These are phyloP conservation scores for Diplodia seriata DNA, from an alignment of 2,329 filamentous ascomycete genomes.

Conservation along the genomic window DNA sequence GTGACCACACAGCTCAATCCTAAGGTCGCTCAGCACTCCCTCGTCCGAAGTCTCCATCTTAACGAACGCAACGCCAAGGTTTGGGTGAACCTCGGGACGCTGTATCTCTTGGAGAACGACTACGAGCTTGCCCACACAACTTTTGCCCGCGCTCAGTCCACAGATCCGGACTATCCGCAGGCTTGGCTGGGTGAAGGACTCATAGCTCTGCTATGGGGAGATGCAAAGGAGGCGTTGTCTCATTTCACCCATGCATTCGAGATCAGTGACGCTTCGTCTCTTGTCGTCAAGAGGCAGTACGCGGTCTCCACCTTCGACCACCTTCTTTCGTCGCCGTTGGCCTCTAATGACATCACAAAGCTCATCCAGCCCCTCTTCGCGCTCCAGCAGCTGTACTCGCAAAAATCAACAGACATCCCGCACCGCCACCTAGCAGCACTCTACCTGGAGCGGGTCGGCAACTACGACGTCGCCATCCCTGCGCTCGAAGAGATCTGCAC, in stretches of 20 bases:
- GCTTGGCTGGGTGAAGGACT: slow-evolving; percentile 95
- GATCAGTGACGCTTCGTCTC: slow-evolving; percentile 78
- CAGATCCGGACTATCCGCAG: slow-evolving; percentile 90
- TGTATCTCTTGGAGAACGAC: slow-evolving; percentile 87
- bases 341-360: slow-evolving; percentile 60
- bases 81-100: slow-evolving; percentile 89
- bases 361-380: slow-evolving; percentile 89
- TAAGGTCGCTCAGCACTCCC: slow-evolving; percentile 88
- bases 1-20: slow-evolving; percentile 87
- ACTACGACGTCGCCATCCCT: slow-evolving; percentile 68
- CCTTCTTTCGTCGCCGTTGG: slow-evolving; percentile 65
- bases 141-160: slow-evolving; percentile 89
- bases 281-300: slow-evolving; percentile 79
- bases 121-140: slow-evolving; percentile 84
- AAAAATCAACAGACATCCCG: slow-evolving; percentile 73
- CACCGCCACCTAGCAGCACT: slow-evolving; percentile 81
- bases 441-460: slow-evolving; percentile 79
- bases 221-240: slow-evolving; percentile 76
- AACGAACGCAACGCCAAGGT: slow-evolving; percentile 83
- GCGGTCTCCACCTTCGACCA: slow-evolving; percentile 83
- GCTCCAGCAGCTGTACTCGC: slow-evolving; percentile 77
- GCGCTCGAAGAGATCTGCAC: slow-evolving; percentile 72
- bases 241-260: slow-evolving; percentile 95
- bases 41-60: slow-evolving; percentile 88
- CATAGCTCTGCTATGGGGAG: slow-evolving; percentile 77